Base-by-base conservation (phyloP, 1,284 basidiomycete species). In the Tilletia caries region DNA sequence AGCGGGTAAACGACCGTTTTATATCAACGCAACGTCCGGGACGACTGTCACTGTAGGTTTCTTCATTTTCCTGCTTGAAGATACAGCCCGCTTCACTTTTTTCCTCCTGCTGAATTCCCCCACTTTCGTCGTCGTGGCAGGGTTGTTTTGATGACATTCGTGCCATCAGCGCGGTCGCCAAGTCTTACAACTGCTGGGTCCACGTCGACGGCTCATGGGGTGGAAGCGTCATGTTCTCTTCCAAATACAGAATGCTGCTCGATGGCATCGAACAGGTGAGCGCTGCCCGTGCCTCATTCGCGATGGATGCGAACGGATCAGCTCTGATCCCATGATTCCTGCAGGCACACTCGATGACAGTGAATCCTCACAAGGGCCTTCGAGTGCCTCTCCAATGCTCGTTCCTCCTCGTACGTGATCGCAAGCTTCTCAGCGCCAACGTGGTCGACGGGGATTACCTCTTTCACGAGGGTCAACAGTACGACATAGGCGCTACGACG, bases 151-250 rank as follows among this genome's bases (percentile, higher is more conserved):
- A 64, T 32, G 41, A 43, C 23, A 58, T 67, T 34, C 52, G 54
- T 10, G 44, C 18, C 23, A 37, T n/a, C 23, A 32, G 3, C 44
- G 43, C 43, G 18, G 18, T 34, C 18, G n/a, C 12, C 13, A 3
- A 52, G 25, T 44, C 68, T 64, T 70, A 75, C 69, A 25, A 32
- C 18, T 79, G 75, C 71, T 85, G 84, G 84, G 64, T 85, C 44
- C 85, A 85, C 68, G 79, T 84, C 41, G 85, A 85, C 71, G 85
- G 75, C 2, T 82, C 78, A 8, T 85, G 84, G 84, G 85, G 85
- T 33, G 85, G 84, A 0, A 73, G 80, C 20, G 79, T 83, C 33
- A 71, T 84, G 18, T 85, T 85, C 68, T 82, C 80, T 48, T 66
- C 74, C 23, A 68, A 65, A 8, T 41, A 68, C 5, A 46, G 66